phyloP scores from a whole-genome alignment of 192 early-diverging fungal species.

The Gonapodya prolifera region DNA sequence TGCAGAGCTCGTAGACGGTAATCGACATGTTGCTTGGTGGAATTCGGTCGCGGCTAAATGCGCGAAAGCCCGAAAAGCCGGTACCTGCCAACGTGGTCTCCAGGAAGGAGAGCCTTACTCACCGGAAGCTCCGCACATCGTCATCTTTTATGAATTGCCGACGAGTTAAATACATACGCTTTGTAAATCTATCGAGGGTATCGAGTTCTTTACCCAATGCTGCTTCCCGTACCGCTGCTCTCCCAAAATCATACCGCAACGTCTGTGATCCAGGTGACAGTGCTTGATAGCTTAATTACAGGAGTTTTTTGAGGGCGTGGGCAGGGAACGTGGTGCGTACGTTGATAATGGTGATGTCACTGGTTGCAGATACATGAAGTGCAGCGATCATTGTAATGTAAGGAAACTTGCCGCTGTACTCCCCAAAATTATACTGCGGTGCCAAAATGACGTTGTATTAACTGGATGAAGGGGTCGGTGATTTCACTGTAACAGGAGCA shows the following conservation, averaged over 20 bases:
- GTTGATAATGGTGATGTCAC: no score
- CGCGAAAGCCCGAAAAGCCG: not conserved
- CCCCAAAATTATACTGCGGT: not conserved
- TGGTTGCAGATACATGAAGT: no score
- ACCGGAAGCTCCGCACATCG: no score
- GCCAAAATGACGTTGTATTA: not conserved
- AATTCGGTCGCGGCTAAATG: no score
- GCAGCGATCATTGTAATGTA: no score
- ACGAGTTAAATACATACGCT: not conserved
- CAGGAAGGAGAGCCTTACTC: no score
- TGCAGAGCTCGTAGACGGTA: slow-evolving; percentile 9
- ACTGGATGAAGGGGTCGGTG: not conserved
- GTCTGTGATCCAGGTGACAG: not conserved
- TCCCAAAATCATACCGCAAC: not conserved
- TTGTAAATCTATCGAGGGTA: not conserved
- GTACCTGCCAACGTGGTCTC: not conserved
- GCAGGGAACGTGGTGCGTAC: no score
- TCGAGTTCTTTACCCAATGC: not conserved
- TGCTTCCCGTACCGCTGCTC: not conserved
- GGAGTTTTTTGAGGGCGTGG: no score
- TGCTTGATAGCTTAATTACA: no score
- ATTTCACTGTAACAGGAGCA: no score
- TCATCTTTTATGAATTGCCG: not conserved
- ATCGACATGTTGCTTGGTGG: not conserved
- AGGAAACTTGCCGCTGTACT: no score